A percentile compares a stretch with the other conserved stretches of the same genome.
Conservation (phyloP, 2,329 filamentous ascomycete species). For the Aureobasidium pullulans region DNA sequence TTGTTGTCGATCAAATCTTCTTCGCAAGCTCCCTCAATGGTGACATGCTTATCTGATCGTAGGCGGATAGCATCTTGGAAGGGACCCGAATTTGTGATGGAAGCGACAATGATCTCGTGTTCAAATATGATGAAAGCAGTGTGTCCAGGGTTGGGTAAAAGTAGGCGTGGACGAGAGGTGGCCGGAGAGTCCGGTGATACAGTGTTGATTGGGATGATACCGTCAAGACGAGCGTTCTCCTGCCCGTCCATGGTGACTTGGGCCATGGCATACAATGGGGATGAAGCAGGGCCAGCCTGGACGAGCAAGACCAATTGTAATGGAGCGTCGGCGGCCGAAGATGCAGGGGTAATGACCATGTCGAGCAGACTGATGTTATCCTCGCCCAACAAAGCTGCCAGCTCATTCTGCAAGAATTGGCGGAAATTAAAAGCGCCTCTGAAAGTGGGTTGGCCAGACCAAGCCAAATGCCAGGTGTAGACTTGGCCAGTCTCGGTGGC, state of each 20-base stretch:
- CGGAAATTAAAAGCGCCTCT: slow-evolving; percentile 65
- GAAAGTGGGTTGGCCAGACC: slow-evolving; percentile 73
- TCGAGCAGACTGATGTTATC: slow-evolving; percentile 67
- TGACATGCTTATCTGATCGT: slow-evolving; percentile 44
- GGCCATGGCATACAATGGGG: slow-evolving; percentile 64
- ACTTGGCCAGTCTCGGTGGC: slow-evolving; percentile 70
- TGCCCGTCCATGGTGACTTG: slow-evolving; percentile 57
- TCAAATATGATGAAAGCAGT: slow-evolving; percentile 79
- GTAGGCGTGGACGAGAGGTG: slow-evolving; percentile 54
- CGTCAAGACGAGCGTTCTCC: slow-evolving; percentile 47
- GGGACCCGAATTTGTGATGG: slow-evolving; percentile 53
- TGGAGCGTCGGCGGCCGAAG: slow-evolving; percentile 19
- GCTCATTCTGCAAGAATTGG: slow-evolving; percentile 53
- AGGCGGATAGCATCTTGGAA: slow-evolving; percentile 88
- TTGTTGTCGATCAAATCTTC: slow-evolving; percentile 37
- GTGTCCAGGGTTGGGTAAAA: slow-evolving; percentile 69
- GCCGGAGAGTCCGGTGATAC: slow-evolving; percentile 28
- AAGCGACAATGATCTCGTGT: slow-evolving; percentile 64
- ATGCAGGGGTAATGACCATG: slow-evolving; percentile 56
- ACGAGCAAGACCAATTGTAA: slow-evolving; percentile 26
- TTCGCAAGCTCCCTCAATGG: slow-evolving; percentile 42
- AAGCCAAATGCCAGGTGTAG: slow-evolving; percentile 81
- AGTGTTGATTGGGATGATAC: slow-evolving; percentile 56
- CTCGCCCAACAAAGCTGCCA: slow-evolving; percentile 41
- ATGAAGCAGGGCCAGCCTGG: slow-evolving; percentile 23